Conservation (phyloP, 352 stramenopile species). For the Globisporangium polare region DNA sequence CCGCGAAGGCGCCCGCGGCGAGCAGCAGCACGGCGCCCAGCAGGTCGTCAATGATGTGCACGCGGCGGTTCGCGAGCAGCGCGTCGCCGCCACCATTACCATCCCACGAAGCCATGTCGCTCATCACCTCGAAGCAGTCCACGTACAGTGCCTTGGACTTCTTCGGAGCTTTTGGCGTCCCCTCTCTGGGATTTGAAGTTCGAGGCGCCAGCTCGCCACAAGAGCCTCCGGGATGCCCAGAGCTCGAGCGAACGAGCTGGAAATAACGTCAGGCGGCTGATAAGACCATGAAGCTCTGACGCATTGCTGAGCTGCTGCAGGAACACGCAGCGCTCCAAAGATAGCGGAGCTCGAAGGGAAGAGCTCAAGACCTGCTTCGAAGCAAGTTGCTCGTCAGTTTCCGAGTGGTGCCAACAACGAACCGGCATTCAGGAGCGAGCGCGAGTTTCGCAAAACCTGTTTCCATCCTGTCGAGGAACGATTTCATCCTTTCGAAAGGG, state of each 20-base stretch:
- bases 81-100: conserved; percentile 17
- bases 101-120: conserved; percentile 10
- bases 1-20: conserved; percentile 33
- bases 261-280: conserved; percentile 2
- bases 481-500: no score
- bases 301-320: neutral
- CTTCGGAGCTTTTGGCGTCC: neutral
- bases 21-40: conserved; percentile 63
- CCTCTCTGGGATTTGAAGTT: neutral
- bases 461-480: no score
- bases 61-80: conserved; percentile 28
- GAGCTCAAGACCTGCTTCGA: no score
- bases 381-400: no score
- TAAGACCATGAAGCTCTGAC: neutral
- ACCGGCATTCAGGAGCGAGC: no score
- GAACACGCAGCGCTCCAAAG: neutral
- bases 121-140: neutral
- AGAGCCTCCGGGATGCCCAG: neutral
- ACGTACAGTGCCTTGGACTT: neutral
- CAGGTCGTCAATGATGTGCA: conserved; percentile 75
- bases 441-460: no score
- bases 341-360: neutral
- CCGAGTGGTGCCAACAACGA: no score
- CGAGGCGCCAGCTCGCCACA: neutral
- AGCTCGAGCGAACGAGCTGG: neutral